These are phyloP conservation scores for Symbiodinium pilosum DNA, from an alignment of 73 alveolate genomes.

Conservation along the genomic window DNA sequence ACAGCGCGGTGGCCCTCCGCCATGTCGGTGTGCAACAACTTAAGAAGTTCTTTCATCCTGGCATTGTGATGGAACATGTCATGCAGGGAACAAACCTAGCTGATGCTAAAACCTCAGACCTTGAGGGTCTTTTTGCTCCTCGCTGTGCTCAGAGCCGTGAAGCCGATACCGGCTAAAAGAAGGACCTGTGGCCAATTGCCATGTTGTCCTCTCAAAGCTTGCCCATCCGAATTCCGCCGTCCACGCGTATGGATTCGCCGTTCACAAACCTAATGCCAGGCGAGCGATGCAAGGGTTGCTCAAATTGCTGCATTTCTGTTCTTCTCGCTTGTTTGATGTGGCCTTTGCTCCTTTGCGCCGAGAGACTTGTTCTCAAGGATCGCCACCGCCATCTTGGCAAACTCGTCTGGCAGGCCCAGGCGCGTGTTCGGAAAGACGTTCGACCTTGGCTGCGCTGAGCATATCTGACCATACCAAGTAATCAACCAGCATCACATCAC, in stretches of 20 bases:
- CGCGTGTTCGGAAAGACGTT: constrained; percentile 58
- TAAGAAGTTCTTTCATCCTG: constrained; percentile 1
- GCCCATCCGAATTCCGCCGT: constrained; percentile 78
- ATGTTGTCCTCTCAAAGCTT: constrained; percentile 35
- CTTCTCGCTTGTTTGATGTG: too few relatives aligned
- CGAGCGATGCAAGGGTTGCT: too few relatives aligned
- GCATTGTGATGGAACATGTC: neutral
- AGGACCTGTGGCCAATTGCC: neutral
- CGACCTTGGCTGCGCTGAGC: neutral
- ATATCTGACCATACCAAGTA: neutral
- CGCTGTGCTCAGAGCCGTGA: neutral
- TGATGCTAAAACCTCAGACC: too few relatives aligned
- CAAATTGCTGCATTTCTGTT: too few relatives aligned
- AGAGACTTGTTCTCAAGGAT: constrained; percentile 53
- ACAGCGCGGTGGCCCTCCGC: neutral
- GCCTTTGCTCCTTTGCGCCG: neutral
- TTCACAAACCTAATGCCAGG: constrained; percentile 39
- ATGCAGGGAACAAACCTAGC: too few relatives aligned
- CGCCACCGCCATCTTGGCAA: constrained; percentile 89
- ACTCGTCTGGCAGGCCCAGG: constrained; percentile 73
- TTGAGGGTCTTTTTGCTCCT: neutral
- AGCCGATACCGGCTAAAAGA: neutral
- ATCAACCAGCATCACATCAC: neutral
- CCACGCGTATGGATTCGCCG: constrained; percentile 85
- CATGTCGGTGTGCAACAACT: neutral